Evolutionary conservation across 345 rosid genomes (phyloP), one percentile per base, ranked within the genome.

Genomic region (Arabis hirsuta): DNA sequence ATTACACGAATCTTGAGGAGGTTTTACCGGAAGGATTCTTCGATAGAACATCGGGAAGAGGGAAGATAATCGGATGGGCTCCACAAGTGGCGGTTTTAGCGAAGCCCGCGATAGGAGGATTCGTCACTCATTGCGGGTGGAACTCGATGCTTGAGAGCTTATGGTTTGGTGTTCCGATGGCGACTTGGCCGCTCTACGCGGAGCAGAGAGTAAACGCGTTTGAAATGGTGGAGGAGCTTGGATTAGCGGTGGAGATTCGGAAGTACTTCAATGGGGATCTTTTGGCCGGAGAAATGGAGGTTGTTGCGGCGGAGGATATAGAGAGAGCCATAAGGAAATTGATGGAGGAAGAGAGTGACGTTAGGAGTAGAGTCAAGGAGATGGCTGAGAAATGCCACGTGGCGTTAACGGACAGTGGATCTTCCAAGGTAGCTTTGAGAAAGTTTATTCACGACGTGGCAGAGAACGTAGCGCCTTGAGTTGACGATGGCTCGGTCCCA

Each of bases 81-180:
- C 88, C 88, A 13, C 90, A 88, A 50, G 79, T 59, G 5, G 78
- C 76, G 3, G 50, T 88, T 6, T 43, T 86, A 26, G 86, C 58
- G 3, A 87, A 86, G 34, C 67, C 73, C 3, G 80, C 90, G 0
- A 56, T 83, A 0, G 90, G 85, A 3, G 82, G 87, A 0, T 86
- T 88, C 7, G 86, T 86, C 1, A 71, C 92, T 5, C 90, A 88
- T 58, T 85, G 90, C 7, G 96, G 91, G 0, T 88, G 96, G 92
- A 89, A 89, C 71, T 89, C 96, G 1, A 66, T 62, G 1, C 62
- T 87, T 2, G 92, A 89, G 78, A 78, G 87, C 60, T 11, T 85
- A 39, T 84, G 88, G 88, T 81, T 78, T 10, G 86, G 84, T 6
- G 87, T 87, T 13, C 88, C 86, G 5, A 65, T 81, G 12, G 85